Evolutionary conservation across 768 basidiomycete genomes (phyloP).

Genomic region (Hypholoma sublateritium): DNA sequence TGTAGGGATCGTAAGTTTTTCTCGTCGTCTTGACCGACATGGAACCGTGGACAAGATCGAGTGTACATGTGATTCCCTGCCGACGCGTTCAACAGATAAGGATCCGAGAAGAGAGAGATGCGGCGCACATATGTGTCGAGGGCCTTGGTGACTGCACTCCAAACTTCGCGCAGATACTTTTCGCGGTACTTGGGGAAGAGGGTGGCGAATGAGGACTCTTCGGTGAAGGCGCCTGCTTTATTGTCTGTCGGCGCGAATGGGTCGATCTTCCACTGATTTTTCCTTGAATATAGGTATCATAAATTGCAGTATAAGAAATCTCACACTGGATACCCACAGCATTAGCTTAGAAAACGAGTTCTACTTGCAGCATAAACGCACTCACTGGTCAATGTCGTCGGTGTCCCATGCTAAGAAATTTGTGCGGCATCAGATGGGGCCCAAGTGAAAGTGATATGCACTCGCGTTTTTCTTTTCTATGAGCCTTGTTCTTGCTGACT

Average conservation of each 20-base stretch:
- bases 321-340: slow-evolving; percentile 38
- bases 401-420: slow-evolving; percentile 88
- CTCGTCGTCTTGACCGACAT: slow-evolving; percentile 98
- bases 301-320: slow-evolving; percentile 13
- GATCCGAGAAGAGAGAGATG: background rate
- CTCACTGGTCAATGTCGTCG: slow-evolving; percentile 98
- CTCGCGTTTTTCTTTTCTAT: slow-evolving; percentile 95
- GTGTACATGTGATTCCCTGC: slow-evolving; percentile 86
- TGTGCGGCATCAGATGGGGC: slow-evolving; percentile 14
- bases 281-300: background rate
- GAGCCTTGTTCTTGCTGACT: slow-evolving; percentile 83
- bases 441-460: background rate
- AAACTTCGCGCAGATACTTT: slow-evolving; percentile 92
- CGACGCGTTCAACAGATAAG: background rate
- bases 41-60: slow-evolving; percentile 94
- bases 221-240: slow-evolving; percentile 80
- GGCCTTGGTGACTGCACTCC: slow-evolving; percentile 86
- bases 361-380: background rate
- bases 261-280: slow-evolving; percentile 82
- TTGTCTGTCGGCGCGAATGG: slow-evolving; percentile 75
- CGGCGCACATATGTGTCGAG: slow-evolving; percentile 73
- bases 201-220: slow-evolving; percentile 97
- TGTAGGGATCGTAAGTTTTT: slow-evolving; percentile 96
- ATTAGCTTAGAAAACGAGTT: background rate
- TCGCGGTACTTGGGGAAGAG: slow-evolving; percentile 99